Conservation (phyloP, 2,329 filamentous ascomycete genomes). For the Fusarium marasasianum region DNA sequence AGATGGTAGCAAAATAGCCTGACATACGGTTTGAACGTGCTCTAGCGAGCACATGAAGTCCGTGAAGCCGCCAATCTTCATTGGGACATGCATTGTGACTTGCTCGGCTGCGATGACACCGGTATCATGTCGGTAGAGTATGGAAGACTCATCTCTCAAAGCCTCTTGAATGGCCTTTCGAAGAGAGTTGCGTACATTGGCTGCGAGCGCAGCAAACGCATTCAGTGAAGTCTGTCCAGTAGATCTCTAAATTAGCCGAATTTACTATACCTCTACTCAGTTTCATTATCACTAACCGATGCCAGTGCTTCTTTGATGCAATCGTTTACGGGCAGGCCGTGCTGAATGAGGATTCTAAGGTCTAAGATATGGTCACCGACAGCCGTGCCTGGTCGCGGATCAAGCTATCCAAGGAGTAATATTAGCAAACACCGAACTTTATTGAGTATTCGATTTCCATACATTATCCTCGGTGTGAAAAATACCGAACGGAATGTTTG, state of each 20-base stretch:
- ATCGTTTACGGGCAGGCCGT: neutral
- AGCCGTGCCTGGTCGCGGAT: neutral
- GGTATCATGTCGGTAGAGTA: neutral
- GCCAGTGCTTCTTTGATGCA: neutral
- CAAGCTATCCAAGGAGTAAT: neutral
- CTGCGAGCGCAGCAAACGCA: neutral
- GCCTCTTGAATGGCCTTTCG: neutral
- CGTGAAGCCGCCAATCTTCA: neutral
- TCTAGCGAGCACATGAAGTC: neutral
- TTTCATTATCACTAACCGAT: neutral
- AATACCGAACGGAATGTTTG: neutral
- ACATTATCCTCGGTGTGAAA: neutral
- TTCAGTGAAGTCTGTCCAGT: neutral
- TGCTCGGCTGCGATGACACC: neutral
- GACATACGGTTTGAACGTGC: neutral
- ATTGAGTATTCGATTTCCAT: rapidly evolving
- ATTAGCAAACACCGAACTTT: neutral
- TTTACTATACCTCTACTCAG: rapidly evolving
- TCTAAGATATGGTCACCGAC: neutral
- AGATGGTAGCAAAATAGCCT: rapidly evolving
- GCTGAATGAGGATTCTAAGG: neutral
- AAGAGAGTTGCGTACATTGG: neutral
- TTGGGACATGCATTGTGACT: neutral
- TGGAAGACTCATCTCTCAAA: neutral
- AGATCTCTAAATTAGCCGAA: rapidly evolving